Evolutionary conservation across 495 filamentous ascomycete species (phyloP).

Genomic region (Aspergillus ellipticus): DNA sequence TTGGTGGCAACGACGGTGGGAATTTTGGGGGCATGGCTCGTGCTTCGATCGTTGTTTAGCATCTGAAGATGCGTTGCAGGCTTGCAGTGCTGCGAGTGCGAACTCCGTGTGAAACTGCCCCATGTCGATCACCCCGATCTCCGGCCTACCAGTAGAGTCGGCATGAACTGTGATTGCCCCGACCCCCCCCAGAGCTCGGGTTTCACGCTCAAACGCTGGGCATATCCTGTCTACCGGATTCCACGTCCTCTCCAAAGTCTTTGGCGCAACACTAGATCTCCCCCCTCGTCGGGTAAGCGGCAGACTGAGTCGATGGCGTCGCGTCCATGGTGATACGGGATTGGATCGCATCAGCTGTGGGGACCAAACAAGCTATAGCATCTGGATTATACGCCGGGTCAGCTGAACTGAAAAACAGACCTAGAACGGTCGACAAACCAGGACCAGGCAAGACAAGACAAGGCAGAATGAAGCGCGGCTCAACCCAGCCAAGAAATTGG

Average conservation of each 20-base stretch:
- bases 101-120: not conserved
- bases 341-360: not conserved
- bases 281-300: not conserved
- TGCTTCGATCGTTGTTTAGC: conserved; percentile 33
- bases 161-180: not conserved
- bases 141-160: not conserved
- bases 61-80: not conserved
- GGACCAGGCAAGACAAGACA: not conserved
- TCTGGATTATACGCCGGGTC: not conserved
- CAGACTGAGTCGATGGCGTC: not conserved
- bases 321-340: not conserved
- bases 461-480: not conserved
- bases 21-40: conserved; percentile 43
- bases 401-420: not conserved
- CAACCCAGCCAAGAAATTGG: not conserved
- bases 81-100: not conserved
- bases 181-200: not conserved
- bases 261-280: not conserved
- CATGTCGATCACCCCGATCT: conserved; percentile 1
- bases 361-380: not conserved
- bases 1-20: conserved; percentile 43
- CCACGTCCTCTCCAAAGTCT: not conserved
- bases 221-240: not conserved
- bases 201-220: conserved; percentile 2
- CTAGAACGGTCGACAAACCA: not conserved